Percentiles rank a stretch among this genome's conserved stretches.
phyloP scores from a whole-genome alignment of 805 yeast genomes.

The Brettanomyces nanus region DNA sequence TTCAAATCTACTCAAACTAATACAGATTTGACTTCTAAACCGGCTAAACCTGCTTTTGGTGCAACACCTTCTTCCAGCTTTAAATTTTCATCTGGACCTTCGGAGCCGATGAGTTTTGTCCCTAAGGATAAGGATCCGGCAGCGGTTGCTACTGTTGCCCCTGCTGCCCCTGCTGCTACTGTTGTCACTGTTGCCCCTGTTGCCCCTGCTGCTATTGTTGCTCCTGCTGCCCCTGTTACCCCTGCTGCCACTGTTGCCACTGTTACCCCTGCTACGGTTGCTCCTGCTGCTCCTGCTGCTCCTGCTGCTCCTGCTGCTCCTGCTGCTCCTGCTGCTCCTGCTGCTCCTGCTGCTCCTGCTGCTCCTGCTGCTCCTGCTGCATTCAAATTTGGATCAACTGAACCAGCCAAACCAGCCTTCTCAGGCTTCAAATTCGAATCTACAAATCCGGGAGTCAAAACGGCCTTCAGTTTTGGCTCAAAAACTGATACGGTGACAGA shows the following conservation, averaged over 20 bases:
- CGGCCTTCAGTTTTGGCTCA: slow-evolving; percentile 8
- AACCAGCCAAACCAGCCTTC: slow-evolving; percentile 1
- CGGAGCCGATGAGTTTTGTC: too few species aligned
- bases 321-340: slow-evolving; percentile 6
- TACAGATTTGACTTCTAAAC: too few species aligned
- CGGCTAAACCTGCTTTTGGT: neutral
- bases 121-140: slow-evolving; percentile 5
- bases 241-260: neutral
- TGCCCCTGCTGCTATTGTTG: slow-evolving; percentile 3
- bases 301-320: slow-evolving; percentile 5
- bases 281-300: too few species aligned
- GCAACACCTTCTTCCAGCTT: slow-evolving; percentile 1
- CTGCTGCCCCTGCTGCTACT: slow-evolving; percentile 4
- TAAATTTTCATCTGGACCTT: too few species aligned
- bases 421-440: slow-evolving; percentile 1
- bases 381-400: slow-evolving; percentile 1
- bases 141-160: slow-evolving; percentile 1
- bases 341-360: slow-evolving; percentile 1
- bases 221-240: too few species aligned
- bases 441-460: slow-evolving; percentile 1
- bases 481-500: slow-evolving; percentile 3
- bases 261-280: slow-evolving; percentile 1
- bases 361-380: slow-evolving; percentile 1
- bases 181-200: slow-evolving; percentile 4
- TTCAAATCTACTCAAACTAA: neutral